Conservation (phyloP, 305 asterid genomes). For the Fraxinus paxiana region DNA sequence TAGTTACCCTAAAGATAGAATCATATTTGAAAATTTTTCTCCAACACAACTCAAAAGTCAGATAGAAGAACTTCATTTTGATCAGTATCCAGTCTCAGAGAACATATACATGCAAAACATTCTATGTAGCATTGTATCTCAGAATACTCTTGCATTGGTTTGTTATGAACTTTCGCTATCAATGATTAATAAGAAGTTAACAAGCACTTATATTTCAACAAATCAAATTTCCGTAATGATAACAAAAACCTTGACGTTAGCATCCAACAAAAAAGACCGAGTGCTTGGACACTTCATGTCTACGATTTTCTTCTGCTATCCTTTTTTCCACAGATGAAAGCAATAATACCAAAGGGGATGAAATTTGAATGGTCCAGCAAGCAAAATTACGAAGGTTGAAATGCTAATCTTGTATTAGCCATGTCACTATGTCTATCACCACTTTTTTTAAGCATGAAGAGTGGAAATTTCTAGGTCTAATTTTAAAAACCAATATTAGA, state of each 20-base stretch:
- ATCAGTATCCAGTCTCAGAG: background rate
- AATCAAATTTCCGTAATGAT: background rate
- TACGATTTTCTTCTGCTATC: background rate
- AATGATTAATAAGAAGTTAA: background rate
- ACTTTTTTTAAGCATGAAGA: background rate
- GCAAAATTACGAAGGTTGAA: background rate
- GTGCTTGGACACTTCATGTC: background rate
- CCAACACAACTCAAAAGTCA: background rate
- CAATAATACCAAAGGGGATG: background rate
- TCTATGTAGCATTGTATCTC: background rate
- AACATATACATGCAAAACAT: background rate
- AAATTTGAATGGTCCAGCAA: background rate
- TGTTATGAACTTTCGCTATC: background rate
- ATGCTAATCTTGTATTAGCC: background rate
- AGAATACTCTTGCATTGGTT: background rate
- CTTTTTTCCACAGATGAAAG: background rate
- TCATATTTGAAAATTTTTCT: background rate
- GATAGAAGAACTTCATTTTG: background rate
- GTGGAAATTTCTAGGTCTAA: background rate
- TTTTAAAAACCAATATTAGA: background rate
- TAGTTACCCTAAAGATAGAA: background rate
- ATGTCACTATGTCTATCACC: background rate
- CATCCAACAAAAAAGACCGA: background rate
- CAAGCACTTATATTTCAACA: background rate
- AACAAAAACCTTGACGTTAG: background rate